phyloP scores from a whole-genome alignment of 345 rosid genomes.

The Adansonia digitata region DNA sequence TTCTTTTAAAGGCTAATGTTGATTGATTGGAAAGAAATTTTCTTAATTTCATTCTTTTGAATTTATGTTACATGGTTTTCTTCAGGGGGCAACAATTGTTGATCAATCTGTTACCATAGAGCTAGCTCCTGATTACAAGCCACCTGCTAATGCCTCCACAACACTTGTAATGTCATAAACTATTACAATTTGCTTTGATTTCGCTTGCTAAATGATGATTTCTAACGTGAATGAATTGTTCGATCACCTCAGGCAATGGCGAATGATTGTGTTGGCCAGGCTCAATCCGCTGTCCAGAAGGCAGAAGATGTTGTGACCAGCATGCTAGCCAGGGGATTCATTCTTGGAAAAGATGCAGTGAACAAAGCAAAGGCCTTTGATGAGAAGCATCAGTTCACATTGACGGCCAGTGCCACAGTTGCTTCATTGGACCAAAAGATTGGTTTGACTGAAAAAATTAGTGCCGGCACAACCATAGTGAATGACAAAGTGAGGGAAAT shows the following conservation, averaged over 20 bases:
- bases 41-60: neutral
- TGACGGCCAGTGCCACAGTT: constrained; percentile 72
- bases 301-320: constrained; percentile 89
- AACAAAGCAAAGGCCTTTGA: constrained; percentile 78
- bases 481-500: constrained; percentile 73
- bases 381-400: constrained; percentile 74
- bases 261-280: constrained; percentile 24
- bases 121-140: constrained; percentile 63
- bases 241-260: constrained; percentile 31
- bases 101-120: constrained; percentile 65
- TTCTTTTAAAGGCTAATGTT: neutral
- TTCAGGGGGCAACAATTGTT: constrained; percentile 84
- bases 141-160: constrained; percentile 39
- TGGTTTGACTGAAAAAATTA: constrained; percentile 70
- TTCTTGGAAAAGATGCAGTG: constrained; percentile 81
- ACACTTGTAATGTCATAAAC: constrained; percentile 39
- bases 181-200: neutral
- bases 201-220: neutral
- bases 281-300: constrained; percentile 58
- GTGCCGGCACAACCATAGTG: constrained; percentile 66
- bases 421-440: constrained; percentile 74
- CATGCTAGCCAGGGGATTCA: constrained; percentile 88
- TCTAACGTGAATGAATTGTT: neutral
- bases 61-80: neutral
- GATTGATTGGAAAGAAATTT: neutral